A percentile compares a stretch with the other conserved stretches of the same genome.
phyloP scores from a whole-genome alignment of 1,139 yeast genomes.

The Wickerhamiella pararugosa region DNA sequence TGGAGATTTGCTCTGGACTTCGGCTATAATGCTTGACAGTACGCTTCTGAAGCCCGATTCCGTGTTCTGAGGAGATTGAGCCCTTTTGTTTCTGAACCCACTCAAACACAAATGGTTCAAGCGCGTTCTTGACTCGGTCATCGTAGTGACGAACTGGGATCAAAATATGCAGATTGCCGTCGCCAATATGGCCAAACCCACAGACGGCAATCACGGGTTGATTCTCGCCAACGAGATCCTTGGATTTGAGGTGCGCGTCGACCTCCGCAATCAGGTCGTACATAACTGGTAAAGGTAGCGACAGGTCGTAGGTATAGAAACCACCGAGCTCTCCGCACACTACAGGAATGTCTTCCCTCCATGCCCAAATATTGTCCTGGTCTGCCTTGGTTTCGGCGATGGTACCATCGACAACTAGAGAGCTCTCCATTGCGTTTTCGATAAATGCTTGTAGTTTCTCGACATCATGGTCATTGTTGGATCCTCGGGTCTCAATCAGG shows the following conservation, averaged over 20 bases:
- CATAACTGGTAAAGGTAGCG: slow-evolving; percentile 61
- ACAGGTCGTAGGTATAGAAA: slow-evolving; percentile 87
- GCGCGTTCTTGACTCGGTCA: slow-evolving; percentile 54
- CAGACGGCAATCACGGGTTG: slow-evolving; percentile 74
- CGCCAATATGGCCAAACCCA: slow-evolving; percentile 96
- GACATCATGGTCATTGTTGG: slow-evolving; percentile 49
- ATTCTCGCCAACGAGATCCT: slow-evolving; percentile 48
- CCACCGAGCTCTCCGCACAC: slow-evolving; percentile 76
- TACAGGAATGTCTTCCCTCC: slow-evolving; percentile 90
- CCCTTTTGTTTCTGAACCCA: slow-evolving; percentile 67
- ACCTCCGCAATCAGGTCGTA: slow-evolving; percentile 69
- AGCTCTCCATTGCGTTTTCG: slow-evolving; percentile 71
- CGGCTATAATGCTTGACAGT: slow-evolving; percentile 75
- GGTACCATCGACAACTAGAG: slow-evolving; percentile 71
- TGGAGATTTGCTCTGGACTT: slow-evolving; percentile 45
- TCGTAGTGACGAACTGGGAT: slow-evolving; percentile 73
- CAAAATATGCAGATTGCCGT: slow-evolving; percentile 85
- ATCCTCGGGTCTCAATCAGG: slow-evolving; percentile 82
- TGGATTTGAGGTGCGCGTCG: slow-evolving; percentile 38
- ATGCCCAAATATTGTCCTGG: slow-evolving; percentile 63
- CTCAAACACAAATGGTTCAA: slow-evolving; percentile 86
- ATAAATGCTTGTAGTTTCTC: slow-evolving; percentile 51
- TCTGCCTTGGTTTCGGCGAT: slow-evolving; percentile 91
- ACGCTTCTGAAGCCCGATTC: slow-evolving; percentile 89
- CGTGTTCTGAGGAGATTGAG: slow-evolving; percentile 92